Percentiles rank a stretch among this genome's conserved stretches.
Conservation (phyloP, 805 yeast genomes). For the Candida railenensis region DNA sequence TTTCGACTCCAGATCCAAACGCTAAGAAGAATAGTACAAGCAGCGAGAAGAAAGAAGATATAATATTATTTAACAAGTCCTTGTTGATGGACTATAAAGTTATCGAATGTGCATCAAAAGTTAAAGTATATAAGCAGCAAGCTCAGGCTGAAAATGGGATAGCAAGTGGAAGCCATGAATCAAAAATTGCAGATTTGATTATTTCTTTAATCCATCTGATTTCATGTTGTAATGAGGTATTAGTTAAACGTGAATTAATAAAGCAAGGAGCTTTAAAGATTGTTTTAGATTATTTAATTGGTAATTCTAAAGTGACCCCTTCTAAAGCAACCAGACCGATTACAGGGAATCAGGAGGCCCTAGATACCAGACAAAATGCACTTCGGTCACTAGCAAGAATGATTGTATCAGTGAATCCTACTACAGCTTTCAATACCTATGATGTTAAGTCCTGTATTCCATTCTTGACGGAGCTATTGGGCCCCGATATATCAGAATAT, state of each 20-base stretch:
- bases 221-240: slow-evolving; percentile 22
- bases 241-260: slow-evolving; percentile 34
- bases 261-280: slow-evolving; percentile 46
- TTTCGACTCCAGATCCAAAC: slow-evolving; percentile 25
- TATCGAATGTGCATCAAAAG: slow-evolving; percentile 15
- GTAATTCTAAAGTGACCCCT: slow-evolving; percentile 19
- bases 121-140: slow-evolving; percentile 15
- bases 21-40: slow-evolving; percentile 15
- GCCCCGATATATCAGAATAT: slow-evolving; percentile 28
- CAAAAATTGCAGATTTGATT: slow-evolving; percentile 18
- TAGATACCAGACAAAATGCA: slow-evolving; percentile 28
- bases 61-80: slow-evolving; percentile 30
- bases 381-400: slow-evolving; percentile 45
- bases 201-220: slow-evolving; percentile 36
- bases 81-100: slow-evolving; percentile 23
- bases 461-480: slow-evolving; percentile 47
- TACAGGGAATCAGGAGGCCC: slow-evolving; percentile 9
- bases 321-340: slow-evolving; percentile 19
- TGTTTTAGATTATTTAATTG: slow-evolving; percentile 37
- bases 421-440: slow-evolving; percentile 36
- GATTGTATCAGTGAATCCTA: slow-evolving; percentile 44
- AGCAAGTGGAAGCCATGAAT: slow-evolving; percentile 7
- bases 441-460: slow-evolving; percentile 45
- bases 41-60: slow-evolving; percentile 21
- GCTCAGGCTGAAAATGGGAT: slow-evolving; percentile 4